Percentiles rank a stretch among this genome's conserved stretches.
These are phyloP conservation scores for Candida cerambycidarum DNA, from an alignment of 805 yeast genomes.

Conservation along the genomic window DNA sequence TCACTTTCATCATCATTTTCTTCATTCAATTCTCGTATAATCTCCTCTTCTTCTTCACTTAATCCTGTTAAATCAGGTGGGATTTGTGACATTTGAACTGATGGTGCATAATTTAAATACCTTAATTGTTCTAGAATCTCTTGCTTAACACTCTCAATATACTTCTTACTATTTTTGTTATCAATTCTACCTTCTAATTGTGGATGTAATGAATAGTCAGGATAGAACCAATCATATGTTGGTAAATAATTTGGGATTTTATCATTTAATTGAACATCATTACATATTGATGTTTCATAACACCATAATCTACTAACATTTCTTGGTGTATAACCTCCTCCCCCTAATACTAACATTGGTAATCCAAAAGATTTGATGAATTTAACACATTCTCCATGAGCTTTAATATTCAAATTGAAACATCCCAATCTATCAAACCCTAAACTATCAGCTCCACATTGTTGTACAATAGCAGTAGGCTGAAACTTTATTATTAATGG, in stretches of 20 bases:
- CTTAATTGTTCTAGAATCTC: constrained; percentile 80
- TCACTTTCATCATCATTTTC: constrained; percentile 21
- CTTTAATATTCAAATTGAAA: constrained; percentile 86
- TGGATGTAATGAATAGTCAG: constrained; percentile 89
- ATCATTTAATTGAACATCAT: constrained; percentile 51
- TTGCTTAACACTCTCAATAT: constrained; percentile 74
- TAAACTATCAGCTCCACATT: constrained; percentile 95
- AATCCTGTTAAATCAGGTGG: constrained; percentile 64
- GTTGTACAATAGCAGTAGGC: constrained; percentile 92
- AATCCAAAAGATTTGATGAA: constrained; percentile 85
- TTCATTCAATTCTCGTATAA: constrained; percentile 37
- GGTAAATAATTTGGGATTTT: constrained; percentile 68
- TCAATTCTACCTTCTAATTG: constrained; percentile 59
- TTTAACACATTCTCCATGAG: constrained; percentile 94
- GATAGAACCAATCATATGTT: constrained; percentile 80
- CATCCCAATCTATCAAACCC: constrained; percentile 94
- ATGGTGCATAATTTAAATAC: constrained; percentile 85
- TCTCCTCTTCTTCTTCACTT: constrained; percentile 43
- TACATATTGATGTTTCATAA: constrained; percentile 82
- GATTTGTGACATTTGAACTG: constrained; percentile 86
- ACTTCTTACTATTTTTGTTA: constrained; percentile 80
- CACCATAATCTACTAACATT: constrained; percentile 96
- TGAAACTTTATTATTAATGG: constrained; percentile 89
- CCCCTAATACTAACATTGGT: constrained; percentile 91
- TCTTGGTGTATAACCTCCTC: constrained; percentile 97